Percentiles rank a stretch among this genome's conserved stretches.
Evolutionary conservation across 148 eudicot genomes (phyloP).

Genomic region (Tetragonia tetragonoides): DNA sequence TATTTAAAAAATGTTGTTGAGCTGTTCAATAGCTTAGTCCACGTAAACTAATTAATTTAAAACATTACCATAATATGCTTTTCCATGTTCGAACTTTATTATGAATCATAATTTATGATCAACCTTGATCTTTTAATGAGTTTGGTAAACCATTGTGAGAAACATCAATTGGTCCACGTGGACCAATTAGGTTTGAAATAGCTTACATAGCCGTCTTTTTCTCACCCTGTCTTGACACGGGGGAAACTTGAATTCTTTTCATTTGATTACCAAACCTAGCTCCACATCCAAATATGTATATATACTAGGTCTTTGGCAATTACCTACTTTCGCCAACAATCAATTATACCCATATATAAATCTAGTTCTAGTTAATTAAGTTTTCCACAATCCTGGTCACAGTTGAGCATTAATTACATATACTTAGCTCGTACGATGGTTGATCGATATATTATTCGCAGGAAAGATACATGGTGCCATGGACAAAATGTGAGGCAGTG

Average conservation of each 20-base stretch:
- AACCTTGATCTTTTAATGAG: not conserved
- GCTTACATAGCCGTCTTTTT: not conserved
- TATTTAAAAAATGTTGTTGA: too few relatives aligned
- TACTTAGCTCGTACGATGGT: too few relatives aligned
- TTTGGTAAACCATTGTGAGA: not conserved
- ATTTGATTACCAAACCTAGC: too few relatives aligned
- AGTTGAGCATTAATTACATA: too few relatives aligned
- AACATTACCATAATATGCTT: too few relatives aligned
- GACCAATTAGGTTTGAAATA: not conserved
- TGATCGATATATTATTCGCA: not conserved
- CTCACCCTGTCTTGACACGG: not conserved
- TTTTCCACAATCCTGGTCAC: too few relatives aligned
- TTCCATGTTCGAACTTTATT: not conserved
- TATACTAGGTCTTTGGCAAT: not conserved
- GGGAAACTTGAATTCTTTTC: too few relatives aligned
- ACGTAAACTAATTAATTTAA: too few relatives aligned
- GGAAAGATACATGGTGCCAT: constrained; percentile 44
- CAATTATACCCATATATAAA: not conserved
- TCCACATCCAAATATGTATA: too few relatives aligned
- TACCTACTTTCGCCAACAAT: not conserved
- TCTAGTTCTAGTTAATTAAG: too few relatives aligned
- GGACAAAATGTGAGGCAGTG: constrained; percentile 39
- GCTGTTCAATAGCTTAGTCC: too few relatives aligned
- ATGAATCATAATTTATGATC: not conserved
- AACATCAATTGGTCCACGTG: not conserved